phyloP scores from a whole-genome alignment of 129 eudicot species.

The Chrysanthemum makinoi region DNA sequence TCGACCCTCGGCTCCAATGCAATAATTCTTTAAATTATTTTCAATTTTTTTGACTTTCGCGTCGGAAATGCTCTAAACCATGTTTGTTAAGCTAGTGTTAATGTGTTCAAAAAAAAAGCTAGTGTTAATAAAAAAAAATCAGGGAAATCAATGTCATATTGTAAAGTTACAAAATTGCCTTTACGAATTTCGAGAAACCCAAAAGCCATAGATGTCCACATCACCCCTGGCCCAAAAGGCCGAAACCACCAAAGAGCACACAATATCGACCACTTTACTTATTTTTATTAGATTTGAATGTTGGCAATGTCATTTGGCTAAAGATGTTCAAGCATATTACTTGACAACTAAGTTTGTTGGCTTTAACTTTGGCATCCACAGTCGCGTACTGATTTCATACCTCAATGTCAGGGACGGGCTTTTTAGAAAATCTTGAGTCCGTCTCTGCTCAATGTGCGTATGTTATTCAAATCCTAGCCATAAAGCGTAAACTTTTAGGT shows the following conservation, averaged over 20 bases:
- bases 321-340: neutral
- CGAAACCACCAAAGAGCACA: neutral
- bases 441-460: too few relatives aligned
- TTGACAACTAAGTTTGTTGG: neutral
- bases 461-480: too few relatives aligned
- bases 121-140: too few relatives aligned
- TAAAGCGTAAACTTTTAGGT: too few relatives aligned
- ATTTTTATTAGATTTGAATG: neutral
- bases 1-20: too few relatives aligned
- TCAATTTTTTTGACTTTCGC: too few relatives aligned
- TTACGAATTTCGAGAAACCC: neutral
- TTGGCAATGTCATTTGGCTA: neutral
- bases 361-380: neutral
- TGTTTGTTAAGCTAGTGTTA: too few relatives aligned
- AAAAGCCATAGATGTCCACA: neutral
- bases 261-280: neutral
- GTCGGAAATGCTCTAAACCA: too few relatives aligned
- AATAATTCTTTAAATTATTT: too few relatives aligned
- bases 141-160: neutral
- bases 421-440: too few relatives aligned
- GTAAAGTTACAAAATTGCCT: neutral
- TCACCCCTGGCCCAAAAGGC: neutral
- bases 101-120: too few relatives aligned
- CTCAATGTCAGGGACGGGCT: neutral
- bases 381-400: neutral